Evolutionary conservation across 495 filamentous ascomycete species (phyloP).

Genomic region (Talaromyces nanjingensis): DNA sequence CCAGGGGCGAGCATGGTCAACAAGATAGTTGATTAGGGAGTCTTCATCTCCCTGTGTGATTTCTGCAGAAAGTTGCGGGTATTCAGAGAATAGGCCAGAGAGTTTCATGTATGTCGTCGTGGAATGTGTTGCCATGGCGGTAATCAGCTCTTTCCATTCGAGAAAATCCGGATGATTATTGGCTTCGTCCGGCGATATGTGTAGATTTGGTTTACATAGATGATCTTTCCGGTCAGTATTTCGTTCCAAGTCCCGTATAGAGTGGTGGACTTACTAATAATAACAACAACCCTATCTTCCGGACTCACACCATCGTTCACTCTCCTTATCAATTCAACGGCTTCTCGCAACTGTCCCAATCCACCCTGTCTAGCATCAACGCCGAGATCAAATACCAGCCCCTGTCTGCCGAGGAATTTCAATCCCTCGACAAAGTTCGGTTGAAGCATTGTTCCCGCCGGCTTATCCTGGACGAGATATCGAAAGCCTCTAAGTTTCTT

Average conservation of each 20-base stretch:
- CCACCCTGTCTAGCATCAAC: slow-evolving; percentile 67
- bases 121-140: slow-evolving; percentile 45
- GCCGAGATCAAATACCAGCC: slow-evolving; percentile 71
- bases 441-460: slow-evolving; percentile 51
- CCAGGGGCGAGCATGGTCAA: slow-evolving; percentile 50
- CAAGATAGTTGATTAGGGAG: slow-evolving; percentile 24
- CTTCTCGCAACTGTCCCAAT: slow-evolving; percentile 62
- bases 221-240: slow-evolving; percentile 49
- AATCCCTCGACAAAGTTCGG: slow-evolving; percentile 61
- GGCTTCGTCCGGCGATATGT: slow-evolving; percentile 26
- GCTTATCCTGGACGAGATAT: slow-evolving; percentile 75
- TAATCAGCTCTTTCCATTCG: slow-evolving; percentile 35
- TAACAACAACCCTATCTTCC: slow-evolving; percentile 52
- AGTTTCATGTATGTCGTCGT: slow-evolving; percentile 78
- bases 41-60: slow-evolving; percentile 19
- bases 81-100: slow-evolving; percentile 73
- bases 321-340: slow-evolving; percentile 62
- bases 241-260: background rate
- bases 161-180: slow-evolving; percentile 51
- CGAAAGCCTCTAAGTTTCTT: slow-evolving; percentile 63
- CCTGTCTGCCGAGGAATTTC: slow-evolving; percentile 54
- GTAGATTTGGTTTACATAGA: slow-evolving; percentile 77
- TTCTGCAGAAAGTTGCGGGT: slow-evolving; percentile 30
- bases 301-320: slow-evolving; percentile 52
- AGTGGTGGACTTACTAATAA: slow-evolving; percentile 52